Conservation (phyloP, 345 rosid genomes). For the Geranium brycei region DNA sequence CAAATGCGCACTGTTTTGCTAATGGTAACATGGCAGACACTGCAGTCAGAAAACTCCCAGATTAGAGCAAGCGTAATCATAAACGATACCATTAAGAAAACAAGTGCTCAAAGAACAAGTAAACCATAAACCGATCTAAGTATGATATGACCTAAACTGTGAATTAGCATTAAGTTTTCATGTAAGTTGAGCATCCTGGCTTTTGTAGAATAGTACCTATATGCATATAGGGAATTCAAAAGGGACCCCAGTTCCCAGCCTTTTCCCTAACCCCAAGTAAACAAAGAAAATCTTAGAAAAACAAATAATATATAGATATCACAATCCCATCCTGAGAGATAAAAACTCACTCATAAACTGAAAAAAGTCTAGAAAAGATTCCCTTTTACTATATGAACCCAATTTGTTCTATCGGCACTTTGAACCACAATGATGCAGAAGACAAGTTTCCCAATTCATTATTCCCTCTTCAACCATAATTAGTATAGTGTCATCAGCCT, state of each 20-base stretch:
- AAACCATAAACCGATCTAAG: neutral
- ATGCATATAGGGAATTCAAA: neutral
- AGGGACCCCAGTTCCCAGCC: neutral
- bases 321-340: neutral
- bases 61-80: neutral
- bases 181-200: neutral
- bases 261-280: neutral
- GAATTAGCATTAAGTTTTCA: neutral
- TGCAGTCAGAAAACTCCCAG: constrained; percentile 20
- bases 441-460: neutral
- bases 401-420: neutral
- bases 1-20: constrained; percentile 92
- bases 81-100: neutral
- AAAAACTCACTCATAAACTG: neutral
- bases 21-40: constrained; percentile 96
- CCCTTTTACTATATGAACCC: neutral
- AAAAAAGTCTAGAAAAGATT: neutral
- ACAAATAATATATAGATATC: neutral
- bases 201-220: neutral
- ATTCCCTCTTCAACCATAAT: no score
- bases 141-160: no score
- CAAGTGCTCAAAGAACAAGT: neutral
- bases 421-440: neutral
- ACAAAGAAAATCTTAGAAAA: no score
- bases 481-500: no score